Evolutionary conservation across 148 eudicot genomes (phyloP), one percentile per base, ranked within the genome.

Genomic region (Chenopodium formosanum): DNA sequence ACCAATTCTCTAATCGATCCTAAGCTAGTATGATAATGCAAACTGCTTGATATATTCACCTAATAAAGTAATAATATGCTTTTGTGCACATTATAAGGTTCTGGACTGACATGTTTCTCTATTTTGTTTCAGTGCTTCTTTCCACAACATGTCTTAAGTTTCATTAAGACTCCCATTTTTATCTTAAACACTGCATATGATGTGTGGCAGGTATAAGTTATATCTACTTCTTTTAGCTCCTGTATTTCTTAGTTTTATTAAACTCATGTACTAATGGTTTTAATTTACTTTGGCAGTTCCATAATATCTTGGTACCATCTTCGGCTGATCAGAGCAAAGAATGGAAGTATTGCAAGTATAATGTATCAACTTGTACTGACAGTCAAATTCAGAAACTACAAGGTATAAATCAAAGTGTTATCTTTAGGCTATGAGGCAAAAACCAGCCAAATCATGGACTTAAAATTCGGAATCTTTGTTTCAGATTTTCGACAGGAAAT

Each of bases 101-200:
- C 40, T 48, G 37, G 14, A 66, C 74, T 77, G 66, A 88, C 81
- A 73, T 68, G 9, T 6, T 74, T 70, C 20, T 31, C 23, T 48
- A 14, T 46, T 31, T 82, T 77, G 83, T 44, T 48, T 83, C 94
- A 96, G 99, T 96, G 99, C 83, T 86, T 96, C 84, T 96, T 94
- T 81, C 99, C 99, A n/a, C 98, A 94, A 66, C 85, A 94, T 81
- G 87, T 84, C 37, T 84, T 96, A 69, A 80, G 47, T 31, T 96
- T 88, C 92, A 91, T 90, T 25, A 85, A 60, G 81, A 92, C 95
- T 4, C 99, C 99, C 19, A 84, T 90, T 77, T 96, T 94, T 84
- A 71, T 96, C 85, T 85, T 96, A 69, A 96, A 96, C 89, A 53
- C 97, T 4, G 99, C 99, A 56, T 96, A 96, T 76, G 99, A 96